A percentile compares a stretch with the other conserved stretches of the same genome.
Evolutionary conservation across 2,329 filamentous ascomycete genomes (phyloP).

Genomic region (Calonectria pseudoturangicola): DNA sequence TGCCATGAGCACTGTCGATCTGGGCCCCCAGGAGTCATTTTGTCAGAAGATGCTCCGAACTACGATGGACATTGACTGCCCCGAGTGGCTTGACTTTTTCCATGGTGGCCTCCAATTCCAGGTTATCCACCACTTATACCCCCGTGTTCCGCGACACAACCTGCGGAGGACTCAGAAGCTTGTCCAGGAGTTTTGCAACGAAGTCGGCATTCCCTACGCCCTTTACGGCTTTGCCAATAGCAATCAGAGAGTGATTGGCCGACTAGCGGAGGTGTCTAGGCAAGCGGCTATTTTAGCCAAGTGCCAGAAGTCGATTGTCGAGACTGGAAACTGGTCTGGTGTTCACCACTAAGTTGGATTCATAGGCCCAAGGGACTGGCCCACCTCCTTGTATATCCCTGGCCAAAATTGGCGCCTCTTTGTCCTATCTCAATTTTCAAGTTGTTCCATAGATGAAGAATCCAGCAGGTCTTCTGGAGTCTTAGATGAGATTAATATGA

Average conservation of each 20-base stretch:
- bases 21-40: conserved; percentile 90
- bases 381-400: conserved; percentile 41
- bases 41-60: conserved; percentile 93
- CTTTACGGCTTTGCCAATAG: conserved; percentile 90
- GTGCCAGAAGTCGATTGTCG: conserved; percentile 75
- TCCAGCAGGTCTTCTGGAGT: conserved; percentile 9
- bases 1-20: conserved; percentile 92
- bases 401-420: neutral
- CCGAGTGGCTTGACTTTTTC: conserved; percentile 90
- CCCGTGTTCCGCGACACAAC: conserved; percentile 89
- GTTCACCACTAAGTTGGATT: conserved; percentile 37
- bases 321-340: conserved; percentile 55
- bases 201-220: conserved; percentile 89
- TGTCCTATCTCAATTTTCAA: neutral
- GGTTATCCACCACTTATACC: conserved; percentile 90
- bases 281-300: conserved; percentile 86
- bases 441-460: conserved; percentile 3
- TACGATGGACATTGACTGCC: conserved; percentile 95
- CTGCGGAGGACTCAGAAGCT: conserved; percentile 83
- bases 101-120: conserved; percentile 94
- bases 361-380: neutral
- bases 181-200: conserved; percentile 87
- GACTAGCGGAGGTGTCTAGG: conserved; percentile 85
- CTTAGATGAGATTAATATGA: conserved; percentile 20
- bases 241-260: conserved; percentile 86